These are phyloP conservation scores for Leishmania tarentolae DNA, from an alignment of 208 protist genomes.

Conservation along the genomic window DNA sequence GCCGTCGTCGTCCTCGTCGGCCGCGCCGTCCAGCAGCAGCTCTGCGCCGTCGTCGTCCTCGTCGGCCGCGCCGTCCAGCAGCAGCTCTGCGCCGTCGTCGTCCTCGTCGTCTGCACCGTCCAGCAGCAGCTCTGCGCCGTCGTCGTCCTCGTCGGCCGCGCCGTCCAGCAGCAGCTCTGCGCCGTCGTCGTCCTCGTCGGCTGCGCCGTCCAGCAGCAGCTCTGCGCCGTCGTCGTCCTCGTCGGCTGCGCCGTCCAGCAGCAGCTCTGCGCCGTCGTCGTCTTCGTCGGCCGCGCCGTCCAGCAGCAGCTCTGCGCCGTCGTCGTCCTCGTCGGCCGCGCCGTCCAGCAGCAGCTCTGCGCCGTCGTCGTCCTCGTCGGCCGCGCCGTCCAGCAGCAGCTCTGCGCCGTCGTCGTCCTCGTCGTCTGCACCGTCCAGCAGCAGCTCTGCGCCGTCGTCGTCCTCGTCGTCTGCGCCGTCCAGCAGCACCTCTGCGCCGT, in stretches of 20 bases:
- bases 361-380: background rate
- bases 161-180: background rate
- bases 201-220: background rate
- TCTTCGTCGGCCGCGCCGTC: background rate
- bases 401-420: background rate
- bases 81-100: background rate
- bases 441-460: no score
- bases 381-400: background rate
- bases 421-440: no score
- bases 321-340: background rate
- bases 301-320: background rate
- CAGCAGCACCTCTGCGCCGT: no score
- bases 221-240: background rate
- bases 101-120: background rate
- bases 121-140: background rate
- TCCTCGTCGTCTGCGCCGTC: no score
- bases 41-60: background rate
- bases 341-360: background rate
- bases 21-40: slow-evolving; percentile 1
- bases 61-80: slow-evolving; percentile 4
- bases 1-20: background rate
- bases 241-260: background rate
- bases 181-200: background rate
- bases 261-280: background rate
- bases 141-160: background rate